These are phyloP conservation scores for Serendipita indica DNA, from an alignment of 768 basidiomycete species.

Conservation along the genomic window DNA sequence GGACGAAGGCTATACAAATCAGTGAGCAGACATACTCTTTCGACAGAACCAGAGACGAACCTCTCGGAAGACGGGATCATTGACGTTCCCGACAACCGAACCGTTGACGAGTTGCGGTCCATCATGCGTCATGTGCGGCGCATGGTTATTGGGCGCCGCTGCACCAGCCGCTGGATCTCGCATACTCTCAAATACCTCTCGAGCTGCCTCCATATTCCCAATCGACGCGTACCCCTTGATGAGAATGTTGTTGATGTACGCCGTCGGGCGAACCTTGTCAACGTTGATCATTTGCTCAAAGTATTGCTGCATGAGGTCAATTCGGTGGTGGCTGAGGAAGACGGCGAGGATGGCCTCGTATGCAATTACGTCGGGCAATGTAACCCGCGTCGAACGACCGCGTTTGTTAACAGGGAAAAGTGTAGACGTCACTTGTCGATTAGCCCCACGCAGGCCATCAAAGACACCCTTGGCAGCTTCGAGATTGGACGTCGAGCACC, in stretches of 20 bases:
- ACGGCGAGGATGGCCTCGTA: slow-evolving; percentile 88
- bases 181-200: slow-evolving; percentile 66
- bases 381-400: slow-evolving; percentile 26
- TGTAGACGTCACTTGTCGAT: background rate
- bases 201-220: slow-evolving; percentile 54
- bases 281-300: slow-evolving; percentile 36
- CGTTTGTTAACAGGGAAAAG: slow-evolving; percentile 18
- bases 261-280: slow-evolving; percentile 31
- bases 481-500: slow-evolving; percentile 63
- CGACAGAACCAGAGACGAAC: slow-evolving; percentile 27
- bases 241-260: slow-evolving; percentile 71
- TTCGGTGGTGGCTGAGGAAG: slow-evolving; percentile 57
- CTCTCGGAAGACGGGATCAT: slow-evolving; percentile 69
- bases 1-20: slow-evolving; percentile 52
- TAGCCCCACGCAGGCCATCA: slow-evolving; percentile 40
- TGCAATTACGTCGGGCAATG: slow-evolving; percentile 62
- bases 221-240: slow-evolving; percentile 60
- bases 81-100: slow-evolving; percentile 23
- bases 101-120: slow-evolving; percentile 22
- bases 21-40: background rate
- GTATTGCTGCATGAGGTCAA: slow-evolving; percentile 63
- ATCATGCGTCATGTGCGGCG: slow-evolving; percentile 37
- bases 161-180: slow-evolving; percentile 68
- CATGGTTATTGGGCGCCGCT: slow-evolving; percentile 81
- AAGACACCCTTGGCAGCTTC: slow-evolving; percentile 64